Conservation (phyloP, 352 stramenopile genomes). For the Phytophthora fragariaefolia region DNA sequence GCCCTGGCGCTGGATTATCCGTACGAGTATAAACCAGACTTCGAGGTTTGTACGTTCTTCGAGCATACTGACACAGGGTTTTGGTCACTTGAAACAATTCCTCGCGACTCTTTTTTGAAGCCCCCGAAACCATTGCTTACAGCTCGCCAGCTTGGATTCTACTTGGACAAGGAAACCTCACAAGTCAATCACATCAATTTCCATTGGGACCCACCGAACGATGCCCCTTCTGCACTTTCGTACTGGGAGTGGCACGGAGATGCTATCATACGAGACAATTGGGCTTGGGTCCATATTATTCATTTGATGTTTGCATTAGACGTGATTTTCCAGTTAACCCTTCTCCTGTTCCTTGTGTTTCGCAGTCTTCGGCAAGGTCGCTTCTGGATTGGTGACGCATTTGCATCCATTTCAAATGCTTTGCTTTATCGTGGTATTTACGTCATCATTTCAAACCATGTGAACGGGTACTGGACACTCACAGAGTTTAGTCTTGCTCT, state of each 20-base stretch:
- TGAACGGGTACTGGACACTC: conserved; percentile 58
- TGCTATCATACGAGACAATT: conserved; percentile 49
- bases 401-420: conserved; percentile 48
- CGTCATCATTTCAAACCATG: conserved; percentile 44
- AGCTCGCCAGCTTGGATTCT: conserved; percentile 47
- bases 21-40: conserved; percentile 39
- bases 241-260: conserved; percentile 39
- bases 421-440: conserved; percentile 41
- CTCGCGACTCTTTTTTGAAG: conserved; percentile 22
- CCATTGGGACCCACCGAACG: conserved; percentile 29
- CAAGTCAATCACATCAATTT: conserved; percentile 50
- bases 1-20: conserved; percentile 40
- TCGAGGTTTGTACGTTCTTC: conserved; percentile 31
- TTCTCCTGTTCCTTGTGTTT: conserved; percentile 48
- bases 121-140: conserved; percentile 39
- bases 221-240: conserved; percentile 23
- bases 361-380: conserved; percentile 40
- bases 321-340: conserved; percentile 42
- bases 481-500: conserved; percentile 46
- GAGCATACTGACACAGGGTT: conserved; percentile 25
- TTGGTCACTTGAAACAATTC: conserved; percentile 34
- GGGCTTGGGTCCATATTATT: conserved; percentile 58
- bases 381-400: conserved; percentile 59
- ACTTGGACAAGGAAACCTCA: conserved; percentile 43
- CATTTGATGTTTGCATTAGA: conserved; percentile 56